phyloP scores from a whole-genome alignment of 805 yeast genomes.

The Barnettozyma sp. region DNA sequence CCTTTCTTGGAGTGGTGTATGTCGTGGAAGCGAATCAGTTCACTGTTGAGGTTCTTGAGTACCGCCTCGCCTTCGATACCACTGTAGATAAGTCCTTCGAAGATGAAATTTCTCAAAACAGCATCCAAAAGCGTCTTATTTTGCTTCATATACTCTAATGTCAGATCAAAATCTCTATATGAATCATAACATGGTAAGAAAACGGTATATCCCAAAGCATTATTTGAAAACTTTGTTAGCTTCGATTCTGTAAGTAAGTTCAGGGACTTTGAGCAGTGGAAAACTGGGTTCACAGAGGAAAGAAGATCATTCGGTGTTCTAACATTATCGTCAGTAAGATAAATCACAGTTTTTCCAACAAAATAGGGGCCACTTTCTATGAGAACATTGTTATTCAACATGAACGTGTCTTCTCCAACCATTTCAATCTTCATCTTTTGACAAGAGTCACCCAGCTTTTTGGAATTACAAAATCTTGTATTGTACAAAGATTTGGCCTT shows the following conservation, averaged over 20 bases:
- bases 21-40: constrained; percentile 18
- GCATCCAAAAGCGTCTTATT: constrained; percentile 45
- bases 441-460: constrained; percentile 51
- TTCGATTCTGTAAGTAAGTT: constrained; percentile 46
- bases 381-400: constrained; percentile 52
- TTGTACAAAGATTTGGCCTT: constrained; percentile 31
- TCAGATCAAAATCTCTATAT: constrained; percentile 60
- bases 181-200: constrained; percentile 72
- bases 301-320: constrained; percentile 58
- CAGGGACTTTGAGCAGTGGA: constrained; percentile 60
- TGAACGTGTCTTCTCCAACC: constrained; percentile 25
- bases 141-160: constrained; percentile 48
- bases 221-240: constrained; percentile 45
- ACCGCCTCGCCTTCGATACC: constrained; percentile 36
- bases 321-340: constrained; percentile 53
- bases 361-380: constrained; percentile 37
- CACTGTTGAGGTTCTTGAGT: constrained; percentile 28
- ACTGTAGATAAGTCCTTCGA: constrained; percentile 62
- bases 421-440: constrained; percentile 46
- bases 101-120: constrained; percentile 50
- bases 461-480: constrained; percentile 48
- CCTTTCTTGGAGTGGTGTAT: constrained; percentile 10
- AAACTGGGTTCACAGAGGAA: constrained; percentile 55
- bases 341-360: constrained; percentile 63
- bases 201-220: constrained; percentile 60